phyloP scores from a whole-genome alignment of 1,139 yeast species.

The Lodderomyces pseudojiufengensis region DNA sequence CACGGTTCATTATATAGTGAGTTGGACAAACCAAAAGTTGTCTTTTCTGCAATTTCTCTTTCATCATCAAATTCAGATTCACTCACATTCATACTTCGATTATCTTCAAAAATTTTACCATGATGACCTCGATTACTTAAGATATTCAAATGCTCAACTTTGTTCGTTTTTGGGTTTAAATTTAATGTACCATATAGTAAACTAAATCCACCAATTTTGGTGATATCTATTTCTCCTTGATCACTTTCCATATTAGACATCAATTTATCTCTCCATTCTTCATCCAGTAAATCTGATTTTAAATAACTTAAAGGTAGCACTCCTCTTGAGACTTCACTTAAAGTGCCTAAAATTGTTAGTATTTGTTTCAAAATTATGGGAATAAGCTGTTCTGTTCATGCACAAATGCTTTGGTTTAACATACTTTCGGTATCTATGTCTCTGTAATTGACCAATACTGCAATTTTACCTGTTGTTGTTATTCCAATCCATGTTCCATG shows the following conservation, averaged over 20 bases:
- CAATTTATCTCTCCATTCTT: slow-evolving; percentile 46
- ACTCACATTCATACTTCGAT: slow-evolving; percentile 4
- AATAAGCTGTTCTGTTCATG: too few relatives aligned
- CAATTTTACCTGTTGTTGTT: slow-evolving; percentile 56
- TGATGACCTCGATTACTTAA: slow-evolving; percentile 50
- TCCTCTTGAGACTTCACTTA: slow-evolving; percentile 61
- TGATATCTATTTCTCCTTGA: slow-evolving; percentile 26
- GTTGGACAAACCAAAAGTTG: slow-evolving; percentile 59
- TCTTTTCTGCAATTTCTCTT: slow-evolving; percentile 11
- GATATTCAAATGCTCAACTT: slow-evolving; percentile 40
- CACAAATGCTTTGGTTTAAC: slow-evolving; percentile 16
- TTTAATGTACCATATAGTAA: slow-evolving; percentile 64
- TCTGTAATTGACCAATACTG: slow-evolving; percentile 73
- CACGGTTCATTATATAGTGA: slow-evolving; percentile 64
- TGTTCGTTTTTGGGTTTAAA: slow-evolving; percentile 19
- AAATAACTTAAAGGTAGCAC: slow-evolving; percentile 60
- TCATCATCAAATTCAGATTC: not conserved
- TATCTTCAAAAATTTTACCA: slow-evolving; percentile 27
- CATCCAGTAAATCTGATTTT: slow-evolving; percentile 30
- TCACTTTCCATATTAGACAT: slow-evolving; percentile 23
- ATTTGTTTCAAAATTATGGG: too few relatives aligned
- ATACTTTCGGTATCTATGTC: slow-evolving; percentile 30
- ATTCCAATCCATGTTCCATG: slow-evolving; percentile 95
- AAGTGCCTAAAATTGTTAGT: slow-evolving; percentile 3
- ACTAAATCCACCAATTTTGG: slow-evolving; percentile 77